Evolutionary conservation across 768 basidiomycete species (phyloP), one percentile per base, ranked within the genome.

Genomic region (Gymnopilus junonius): DNA sequence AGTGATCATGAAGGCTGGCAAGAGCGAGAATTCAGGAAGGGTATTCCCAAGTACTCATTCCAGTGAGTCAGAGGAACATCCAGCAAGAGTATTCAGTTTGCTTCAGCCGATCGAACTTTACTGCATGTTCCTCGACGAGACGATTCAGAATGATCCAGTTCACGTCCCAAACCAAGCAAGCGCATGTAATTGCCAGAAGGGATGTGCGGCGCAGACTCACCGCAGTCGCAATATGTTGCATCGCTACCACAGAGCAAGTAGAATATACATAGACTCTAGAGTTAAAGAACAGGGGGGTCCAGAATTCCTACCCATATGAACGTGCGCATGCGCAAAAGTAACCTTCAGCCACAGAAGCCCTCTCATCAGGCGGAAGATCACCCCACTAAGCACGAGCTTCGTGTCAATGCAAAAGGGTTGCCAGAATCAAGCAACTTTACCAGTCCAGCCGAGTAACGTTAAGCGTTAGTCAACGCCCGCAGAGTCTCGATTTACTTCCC

Each of bases 381-480:
- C 34, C 34, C 34, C 34, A 35, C 34, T 12, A 35, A 12, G 7
- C 40, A 42, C 11, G 20, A 42, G 40, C 40, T 42, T 20, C n/a
- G n/a, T n/a, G n/a, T n/a, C n/a, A n/a, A n/a, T n/a, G n/a, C n/a
- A n/a, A n/a, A n/a, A 42, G 40, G 20, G 40, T 42, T 42, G 40
- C 40, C 40, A 42, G 40, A 42, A 42, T 42, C 40, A 42, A 42
- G 40, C 17, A 42, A 42, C 17, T 17, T n/a, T 7, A 48, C 11
- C 11, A 48, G 2, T 6, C 27, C 45, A 48, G 27, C 45, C 45
- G 45, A 48, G 17, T 20, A 51, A 32, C 48, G 48, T 29, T 29
- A 51, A 51, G n/a, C n/a, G n/a, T n/a, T n/a, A n/a, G n/a, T n/a
- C n/a, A n/a, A 42, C 40, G 40, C 40, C 40, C 48, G 48, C 48